These are phyloP conservation scores for Lomentospora prolificans DNA, from an alignment of 2,329 filamentous ascomycete genomes.

Conservation along the genomic window DNA sequence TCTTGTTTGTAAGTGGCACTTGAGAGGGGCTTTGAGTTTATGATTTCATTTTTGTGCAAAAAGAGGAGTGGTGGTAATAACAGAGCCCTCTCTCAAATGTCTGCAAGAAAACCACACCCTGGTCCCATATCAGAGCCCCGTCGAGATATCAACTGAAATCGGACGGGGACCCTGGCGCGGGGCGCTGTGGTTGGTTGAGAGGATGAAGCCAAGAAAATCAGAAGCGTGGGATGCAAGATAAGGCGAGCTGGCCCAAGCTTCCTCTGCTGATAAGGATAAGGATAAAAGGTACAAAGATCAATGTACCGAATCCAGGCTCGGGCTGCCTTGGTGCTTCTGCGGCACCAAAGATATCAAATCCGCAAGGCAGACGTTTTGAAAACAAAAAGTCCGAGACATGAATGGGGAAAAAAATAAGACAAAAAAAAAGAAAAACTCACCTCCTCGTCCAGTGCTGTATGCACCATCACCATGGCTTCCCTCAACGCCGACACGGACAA, in stretches of 20 bases:
- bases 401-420: background rate
- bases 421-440: slow-evolving; percentile 23
- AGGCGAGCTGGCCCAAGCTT: background rate
- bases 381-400: slow-evolving; percentile 3
- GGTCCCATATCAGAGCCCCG: background rate
- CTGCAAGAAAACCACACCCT: too few species aligned
- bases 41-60: background rate
- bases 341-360: too few species aligned
- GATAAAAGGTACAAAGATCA: background rate
- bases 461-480: slow-evolving; percentile 49
- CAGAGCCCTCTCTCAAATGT: too few species aligned
- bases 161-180: background rate
- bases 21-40: background rate
- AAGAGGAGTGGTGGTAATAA: background rate
- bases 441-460: slow-evolving; percentile 49
- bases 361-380: background rate
- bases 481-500: slow-evolving; percentile 43
- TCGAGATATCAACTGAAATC: background rate
- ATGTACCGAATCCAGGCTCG: background rate
- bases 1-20: background rate
- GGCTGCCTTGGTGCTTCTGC: background rate
- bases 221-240: slow-evolving; percentile 7
- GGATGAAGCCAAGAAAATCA: background rate
- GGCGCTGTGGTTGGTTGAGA: background rate
- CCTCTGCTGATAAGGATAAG: background rate